These are phyloP conservation scores for Pichia insulana DNA, from an alignment of 805 yeast species.

Conservation along the genomic window DNA sequence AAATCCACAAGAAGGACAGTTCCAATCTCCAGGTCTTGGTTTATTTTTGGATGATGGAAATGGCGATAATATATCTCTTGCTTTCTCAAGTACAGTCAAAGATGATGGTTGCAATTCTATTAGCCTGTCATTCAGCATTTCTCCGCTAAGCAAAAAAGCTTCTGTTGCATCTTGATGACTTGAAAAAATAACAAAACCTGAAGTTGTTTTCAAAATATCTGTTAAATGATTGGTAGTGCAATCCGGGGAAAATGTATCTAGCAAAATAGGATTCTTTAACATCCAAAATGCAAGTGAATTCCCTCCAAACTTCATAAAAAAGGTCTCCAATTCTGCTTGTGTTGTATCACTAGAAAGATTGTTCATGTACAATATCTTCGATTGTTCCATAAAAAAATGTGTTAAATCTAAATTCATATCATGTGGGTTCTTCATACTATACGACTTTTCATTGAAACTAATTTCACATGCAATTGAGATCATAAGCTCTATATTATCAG, in stretches of 20 bases:
- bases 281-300: slow-evolving; percentile 89
- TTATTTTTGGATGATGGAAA: slow-evolving; percentile 80
- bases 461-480: slow-evolving; percentile 1
- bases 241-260: neutral
- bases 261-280: slow-evolving; percentile 23
- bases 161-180: slow-evolving; percentile 83
- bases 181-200: slow-evolving; percentile 81
- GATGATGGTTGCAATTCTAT: slow-evolving; percentile 87
- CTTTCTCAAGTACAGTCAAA: slow-evolving; percentile 65
- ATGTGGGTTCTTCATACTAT: slow-evolving; percentile 56
- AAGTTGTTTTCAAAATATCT: slow-evolving; percentile 29
- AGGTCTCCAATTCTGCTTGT: slow-evolving; percentile 80
- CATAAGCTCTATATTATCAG: neutral
- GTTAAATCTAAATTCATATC: slow-evolving; percentile 68
- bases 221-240: slow-evolving; percentile 9
- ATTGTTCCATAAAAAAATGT: slow-evolving; percentile 59
- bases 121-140: slow-evolving; percentile 58
- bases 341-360: slow-evolving; percentile 82
- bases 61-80: slow-evolving; percentile 72
- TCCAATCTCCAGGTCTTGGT: slow-evolving; percentile 97
- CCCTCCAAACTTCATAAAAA: slow-evolving; percentile 85
- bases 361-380: slow-evolving; percentile 71
- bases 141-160: slow-evolving; percentile 70
- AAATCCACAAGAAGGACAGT: slow-evolving; percentile 94
- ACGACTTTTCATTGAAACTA: neutral